A percentile compares a stretch with the other conserved stretches of the same genome.
Evolutionary conservation across 441 rosid species (phyloP).

Genomic region (Populus hybrid): DNA sequence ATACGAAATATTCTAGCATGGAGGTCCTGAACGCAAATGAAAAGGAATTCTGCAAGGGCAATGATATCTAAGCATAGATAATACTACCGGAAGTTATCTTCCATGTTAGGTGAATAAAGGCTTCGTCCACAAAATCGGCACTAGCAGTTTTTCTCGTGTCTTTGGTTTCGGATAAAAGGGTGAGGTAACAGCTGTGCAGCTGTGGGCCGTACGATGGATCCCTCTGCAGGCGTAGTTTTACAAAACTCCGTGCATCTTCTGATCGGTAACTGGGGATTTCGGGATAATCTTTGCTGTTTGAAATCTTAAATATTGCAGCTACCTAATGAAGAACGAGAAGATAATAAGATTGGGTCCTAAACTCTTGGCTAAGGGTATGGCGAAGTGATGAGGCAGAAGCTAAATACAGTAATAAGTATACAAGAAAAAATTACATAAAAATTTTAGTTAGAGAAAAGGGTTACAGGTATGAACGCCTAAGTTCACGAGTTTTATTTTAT

Average conservation of each 20-base stretch:
- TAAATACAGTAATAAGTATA: too few relatives aligned
- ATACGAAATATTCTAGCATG: background rate
- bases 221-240: conserved; percentile 35
- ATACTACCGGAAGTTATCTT: background rate
- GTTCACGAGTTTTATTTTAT: background rate
- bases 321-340: conserved; percentile 25
- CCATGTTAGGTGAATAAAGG: background rate
- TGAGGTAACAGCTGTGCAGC: conserved; percentile 36
- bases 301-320: conserved; percentile 42
- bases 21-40: background rate
- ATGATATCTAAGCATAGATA: background rate
- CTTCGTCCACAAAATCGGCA: conserved; percentile 1
- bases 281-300: conserved; percentile 31
- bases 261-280: conserved; percentile 34
- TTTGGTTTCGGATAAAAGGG: conserved; percentile 30
- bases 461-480: too few relatives aligned
- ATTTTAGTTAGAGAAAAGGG: too few relatives aligned
- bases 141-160: conserved; percentile 3
- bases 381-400: too few relatives aligned
- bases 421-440: too few relatives aligned
- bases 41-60: background rate
- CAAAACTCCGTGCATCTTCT: conserved; percentile 29
- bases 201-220: conserved; percentile 39
- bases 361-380: too few relatives aligned
- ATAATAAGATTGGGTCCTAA: background rate